These are phyloP conservation scores for Yamadazyma phyllophila DNA, from an alignment of 805 yeast genomes.

Conservation along the genomic window DNA sequence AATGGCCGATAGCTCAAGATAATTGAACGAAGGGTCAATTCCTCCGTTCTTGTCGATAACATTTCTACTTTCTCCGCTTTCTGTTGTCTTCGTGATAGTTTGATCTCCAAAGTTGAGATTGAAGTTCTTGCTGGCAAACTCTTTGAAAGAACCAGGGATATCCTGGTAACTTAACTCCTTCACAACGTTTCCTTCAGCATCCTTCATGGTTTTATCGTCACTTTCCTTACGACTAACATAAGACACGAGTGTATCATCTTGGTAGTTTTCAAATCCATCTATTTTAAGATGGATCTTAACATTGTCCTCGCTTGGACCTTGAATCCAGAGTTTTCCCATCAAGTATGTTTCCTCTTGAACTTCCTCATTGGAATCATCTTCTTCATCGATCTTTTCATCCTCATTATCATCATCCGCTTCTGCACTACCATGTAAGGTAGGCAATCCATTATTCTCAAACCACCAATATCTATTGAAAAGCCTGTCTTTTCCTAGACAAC, in stretches of 20 bases:
- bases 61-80: not conserved
- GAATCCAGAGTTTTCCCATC: constrained; percentile 87
- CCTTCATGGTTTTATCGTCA: constrained; percentile 1
- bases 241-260: constrained; percentile 39
- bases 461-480: constrained; percentile 91
- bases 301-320: constrained; percentile 71
- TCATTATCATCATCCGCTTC: constrained; percentile 42
- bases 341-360: constrained; percentile 56
- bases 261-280: constrained; percentile 11
- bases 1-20: constrained; percentile 24
- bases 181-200: constrained; percentile 13
- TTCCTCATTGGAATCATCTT: constrained; percentile 46
- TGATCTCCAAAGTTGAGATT: constrained; percentile 27
- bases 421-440: constrained; percentile 45
- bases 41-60: constrained; percentile 22
- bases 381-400: constrained; percentile 19
- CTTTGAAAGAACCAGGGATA: constrained; percentile 19
- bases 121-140: constrained; percentile 25
- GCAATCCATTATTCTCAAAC: constrained; percentile 86
- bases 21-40: constrained; percentile 8
- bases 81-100: constrained; percentile 14
- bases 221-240: not conserved
- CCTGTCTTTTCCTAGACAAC: constrained; percentile 77
- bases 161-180: constrained; percentile 24
- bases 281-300: constrained; percentile 22